Percentiles rank a stretch among this genome's conserved stretches.
phyloP scores from a whole-genome alignment of 805 yeast genomes.

The Nakazawaea holstii region DNA sequence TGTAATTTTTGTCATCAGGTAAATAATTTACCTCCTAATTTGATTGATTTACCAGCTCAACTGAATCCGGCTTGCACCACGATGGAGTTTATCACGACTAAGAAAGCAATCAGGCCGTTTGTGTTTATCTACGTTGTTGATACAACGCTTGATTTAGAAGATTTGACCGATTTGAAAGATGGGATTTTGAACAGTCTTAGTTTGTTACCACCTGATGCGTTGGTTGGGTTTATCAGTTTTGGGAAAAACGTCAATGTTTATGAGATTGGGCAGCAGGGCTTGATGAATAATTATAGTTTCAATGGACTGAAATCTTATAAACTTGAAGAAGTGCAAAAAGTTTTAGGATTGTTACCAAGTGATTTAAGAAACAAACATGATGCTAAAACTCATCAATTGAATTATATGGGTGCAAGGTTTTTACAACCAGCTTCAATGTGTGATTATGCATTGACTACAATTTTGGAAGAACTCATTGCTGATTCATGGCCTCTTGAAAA shows the following conservation, averaged over 20 bases:
- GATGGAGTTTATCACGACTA: constrained; percentile 41
- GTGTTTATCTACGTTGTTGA: constrained; percentile 54
- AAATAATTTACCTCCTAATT: constrained; percentile 31
- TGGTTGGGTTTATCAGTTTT: constrained; percentile 53
- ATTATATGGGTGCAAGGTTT: constrained; percentile 30
- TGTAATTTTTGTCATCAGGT: constrained; percentile 52
- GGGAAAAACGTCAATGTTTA: constrained; percentile 58
- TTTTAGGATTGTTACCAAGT: constrained; percentile 38
- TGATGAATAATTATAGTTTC: constrained; percentile 35
- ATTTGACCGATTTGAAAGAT: constrained; percentile 45
- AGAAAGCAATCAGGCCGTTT: constrained; percentile 31
- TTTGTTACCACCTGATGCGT: constrained; percentile 44
- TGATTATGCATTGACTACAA: constrained; percentile 44
- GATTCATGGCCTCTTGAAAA: constrained; percentile 44
- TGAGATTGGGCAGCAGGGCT: constrained; percentile 37
- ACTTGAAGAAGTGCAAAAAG: constrained; percentile 37
- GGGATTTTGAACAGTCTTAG: constrained; percentile 37
- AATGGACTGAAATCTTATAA: constrained; percentile 53
- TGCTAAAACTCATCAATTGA: constrained; percentile 16
- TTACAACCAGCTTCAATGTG: constrained; percentile 41
- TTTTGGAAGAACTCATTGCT: constrained; percentile 41
- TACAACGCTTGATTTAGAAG: constrained; percentile 47
- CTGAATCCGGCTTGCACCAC: constrained; percentile 37
- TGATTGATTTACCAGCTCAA: constrained; percentile 28
- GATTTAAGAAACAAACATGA: constrained; percentile 20